Percentiles rank a stretch among this genome's conserved stretches.
These are phyloP conservation scores for Pseudonitzschia multistriata DNA, from an alignment of 108 stramenopile species.

Conservation along the genomic window DNA sequence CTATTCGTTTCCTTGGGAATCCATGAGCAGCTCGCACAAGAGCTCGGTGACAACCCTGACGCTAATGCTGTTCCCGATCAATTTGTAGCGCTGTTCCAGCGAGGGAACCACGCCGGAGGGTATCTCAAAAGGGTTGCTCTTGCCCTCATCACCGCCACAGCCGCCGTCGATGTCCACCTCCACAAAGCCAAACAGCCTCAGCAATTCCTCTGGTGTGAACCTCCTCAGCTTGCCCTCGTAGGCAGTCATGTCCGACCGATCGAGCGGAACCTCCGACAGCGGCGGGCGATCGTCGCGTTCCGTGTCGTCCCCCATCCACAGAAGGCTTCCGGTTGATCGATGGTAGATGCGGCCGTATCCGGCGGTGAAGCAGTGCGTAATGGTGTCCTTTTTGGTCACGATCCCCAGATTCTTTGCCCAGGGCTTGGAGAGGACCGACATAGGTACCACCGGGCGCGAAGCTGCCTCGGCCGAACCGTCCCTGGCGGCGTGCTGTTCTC, in stretches of 20 bases:
- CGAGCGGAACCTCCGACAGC: constrained; percentile 14
- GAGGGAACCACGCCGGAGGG: constrained; percentile 18
- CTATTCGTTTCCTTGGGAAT: too few species aligned
- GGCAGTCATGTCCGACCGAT: constrained; percentile 32
- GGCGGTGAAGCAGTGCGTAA: constrained; percentile 54
- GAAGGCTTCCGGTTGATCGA: constrained; percentile 41
- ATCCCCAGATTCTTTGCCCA: constrained; percentile 41
- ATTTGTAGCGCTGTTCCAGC: constrained; percentile 48
- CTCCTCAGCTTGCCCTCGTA: constrained; percentile 35
- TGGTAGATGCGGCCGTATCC: constrained; percentile 43
- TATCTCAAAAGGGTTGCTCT: constrained; percentile 25
- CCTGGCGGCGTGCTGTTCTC: too few species aligned
- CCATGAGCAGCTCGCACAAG: constrained; percentile 17
- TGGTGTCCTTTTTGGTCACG: constrained; percentile 26
- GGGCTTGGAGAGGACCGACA: constrained; percentile 21
- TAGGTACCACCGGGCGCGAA: too few species aligned
- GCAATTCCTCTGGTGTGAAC: constrained; percentile 45
- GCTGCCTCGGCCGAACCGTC: too few species aligned
- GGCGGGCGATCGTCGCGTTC: background rate
- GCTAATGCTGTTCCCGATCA: constrained; percentile 57
- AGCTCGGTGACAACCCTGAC: constrained; percentile 38
- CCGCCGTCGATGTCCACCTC: background rate
- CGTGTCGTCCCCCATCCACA: constrained; percentile 10
- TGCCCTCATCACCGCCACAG: background rate
- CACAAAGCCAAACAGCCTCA: constrained; percentile 50